phyloP scores from a whole-genome alignment of 768 basidiomycete species.

The Lactarius vividus region DNA sequence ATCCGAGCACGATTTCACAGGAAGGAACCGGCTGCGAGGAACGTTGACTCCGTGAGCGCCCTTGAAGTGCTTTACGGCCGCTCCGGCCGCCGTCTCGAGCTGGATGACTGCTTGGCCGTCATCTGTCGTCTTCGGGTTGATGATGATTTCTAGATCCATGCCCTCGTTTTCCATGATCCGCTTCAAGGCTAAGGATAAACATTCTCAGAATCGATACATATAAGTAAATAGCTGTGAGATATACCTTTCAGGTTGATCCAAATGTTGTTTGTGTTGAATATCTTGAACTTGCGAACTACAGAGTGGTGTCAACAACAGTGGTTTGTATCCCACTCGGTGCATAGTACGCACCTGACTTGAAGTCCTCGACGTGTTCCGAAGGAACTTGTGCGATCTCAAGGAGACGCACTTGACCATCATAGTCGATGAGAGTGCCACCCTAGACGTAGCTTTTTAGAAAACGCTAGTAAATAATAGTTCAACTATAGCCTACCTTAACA shows the following conservation, averaged over 20 bases:
- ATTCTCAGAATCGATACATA: neutral
- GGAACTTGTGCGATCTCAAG: conserved; percentile 96
- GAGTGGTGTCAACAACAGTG: conserved; percentile 14
- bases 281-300: conserved; percentile 85
- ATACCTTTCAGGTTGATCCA: conserved; percentile 76
- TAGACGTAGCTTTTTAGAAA: conserved; percentile 30
- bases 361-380: conserved; percentile 90
- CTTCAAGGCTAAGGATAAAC: conserved; percentile 64
- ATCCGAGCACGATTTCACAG: conserved; percentile 86
- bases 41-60: conserved; percentile 94
- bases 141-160: conserved; percentile 93
- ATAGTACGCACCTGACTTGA: conserved; percentile 62
- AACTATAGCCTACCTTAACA: conserved; percentile 39
- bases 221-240: conserved; percentile 13
- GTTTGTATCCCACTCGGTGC: neutral
- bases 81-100: conserved; percentile 67
- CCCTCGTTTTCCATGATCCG: conserved; percentile 82
- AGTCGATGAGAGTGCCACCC: conserved; percentile 89
- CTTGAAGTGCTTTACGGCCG: conserved; percentile 91
- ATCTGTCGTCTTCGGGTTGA: conserved; percentile 86
- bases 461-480: too few species aligned
- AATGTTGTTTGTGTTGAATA: conserved; percentile 85
- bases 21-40: conserved; percentile 90
- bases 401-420: conserved; percentile 82
- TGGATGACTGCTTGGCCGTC: conserved; percentile 82